These are phyloP conservation scores for Zalaria sp. DNA, from an alignment of 2,329 filamentous ascomycete species.

Conservation along the genomic window DNA sequence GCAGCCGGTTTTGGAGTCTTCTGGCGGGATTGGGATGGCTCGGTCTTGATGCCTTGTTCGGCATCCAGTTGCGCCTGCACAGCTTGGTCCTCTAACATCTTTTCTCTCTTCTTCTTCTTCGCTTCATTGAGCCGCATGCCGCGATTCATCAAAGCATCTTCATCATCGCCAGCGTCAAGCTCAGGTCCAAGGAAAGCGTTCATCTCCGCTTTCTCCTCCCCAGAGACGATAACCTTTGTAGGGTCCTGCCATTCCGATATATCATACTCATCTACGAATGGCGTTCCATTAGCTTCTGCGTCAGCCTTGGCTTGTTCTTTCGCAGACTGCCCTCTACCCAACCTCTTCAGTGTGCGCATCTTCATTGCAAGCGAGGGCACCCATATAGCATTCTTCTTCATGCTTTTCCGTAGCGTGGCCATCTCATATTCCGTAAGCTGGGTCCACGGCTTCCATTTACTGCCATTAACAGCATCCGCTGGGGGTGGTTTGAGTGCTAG, in stretches of 20 bases:
- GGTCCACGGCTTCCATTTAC: conserved; percentile 48
- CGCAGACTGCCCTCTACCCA: conserved; percentile 41
- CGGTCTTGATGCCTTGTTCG: conserved; percentile 14
- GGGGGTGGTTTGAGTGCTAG: conserved; percentile 46
- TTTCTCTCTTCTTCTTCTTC: conserved; percentile 58
- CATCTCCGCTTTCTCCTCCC: conserved; percentile 19
- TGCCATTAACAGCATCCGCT: conserved; percentile 43
- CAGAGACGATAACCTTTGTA: conserved; percentile 17
- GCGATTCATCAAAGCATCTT: conserved; percentile 52
- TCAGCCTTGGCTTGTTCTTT: conserved; percentile 31
- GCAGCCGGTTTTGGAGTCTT: not conserved
- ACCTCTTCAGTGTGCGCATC: conserved; percentile 56
- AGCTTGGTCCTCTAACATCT: conserved; percentile 33
- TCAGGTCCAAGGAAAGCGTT: conserved; percentile 16
- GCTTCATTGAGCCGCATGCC: conserved; percentile 69
- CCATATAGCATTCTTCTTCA: conserved; percentile 89
- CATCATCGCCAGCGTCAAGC: conserved; percentile 31
- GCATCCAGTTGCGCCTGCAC: conserved; percentile 17
- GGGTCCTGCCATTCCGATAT: conserved; percentile 18
- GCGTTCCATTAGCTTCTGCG: conserved; percentile 50
- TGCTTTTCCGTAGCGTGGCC: conserved; percentile 62
- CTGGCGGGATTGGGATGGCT: conserved; percentile 2
- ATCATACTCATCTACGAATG: conserved; percentile 47
- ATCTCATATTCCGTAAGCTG: conserved; percentile 54
- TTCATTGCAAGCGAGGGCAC: conserved; percentile 78